Base-by-base conservation (phyloP, 331 rosid species). In the Ulmus americana region DNA sequence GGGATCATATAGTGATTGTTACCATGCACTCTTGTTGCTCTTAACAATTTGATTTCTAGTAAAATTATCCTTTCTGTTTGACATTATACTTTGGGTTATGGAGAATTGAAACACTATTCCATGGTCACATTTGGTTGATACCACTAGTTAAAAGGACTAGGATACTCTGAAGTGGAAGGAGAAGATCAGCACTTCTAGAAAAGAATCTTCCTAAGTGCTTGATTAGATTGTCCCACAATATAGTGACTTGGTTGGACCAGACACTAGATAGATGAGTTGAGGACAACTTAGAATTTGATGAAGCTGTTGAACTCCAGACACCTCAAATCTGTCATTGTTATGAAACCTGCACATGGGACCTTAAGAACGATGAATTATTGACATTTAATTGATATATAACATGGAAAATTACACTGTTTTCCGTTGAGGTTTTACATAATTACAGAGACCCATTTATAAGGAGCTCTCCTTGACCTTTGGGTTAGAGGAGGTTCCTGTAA, bases 1-100 rank as follows among this genome's bases (percentile, higher is more conserved):
- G 83, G 84, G 86, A 76, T 76, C 82, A 55, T 54, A 60, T 61
- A 64, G 60, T 77, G 73, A 72, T 84, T 77, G 70, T 76, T 80
- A 68, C 65, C 39, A 47, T 74, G 79, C 65, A 70, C 79, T 76
- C 13, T 55, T 44, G 35, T 78, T 66, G 74, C 65, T 76, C 80
- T 77, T 65, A 41, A 55, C 78, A 59, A 70, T 65, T 72, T 44
- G 71, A 80, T 43, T 76, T 81, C 71, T 43, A 78, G 67, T 77
- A 64, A 75, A 53, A 57, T 67, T 39, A 46, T 72, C 58, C 56
- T 42, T 58, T 35, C 67, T 57, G 52, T 83, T 81, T 72, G 47
- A 58, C 59, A 35, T 43, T 72, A 64, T 49, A 50, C 55, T 75
- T 64, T 61, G 55, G 39, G 63, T 72, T 69, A 10, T 66, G 76